Base-by-base conservation (phyloP, 495 filamentous ascomycete species). In the Bathelium albidoporum region DNA sequence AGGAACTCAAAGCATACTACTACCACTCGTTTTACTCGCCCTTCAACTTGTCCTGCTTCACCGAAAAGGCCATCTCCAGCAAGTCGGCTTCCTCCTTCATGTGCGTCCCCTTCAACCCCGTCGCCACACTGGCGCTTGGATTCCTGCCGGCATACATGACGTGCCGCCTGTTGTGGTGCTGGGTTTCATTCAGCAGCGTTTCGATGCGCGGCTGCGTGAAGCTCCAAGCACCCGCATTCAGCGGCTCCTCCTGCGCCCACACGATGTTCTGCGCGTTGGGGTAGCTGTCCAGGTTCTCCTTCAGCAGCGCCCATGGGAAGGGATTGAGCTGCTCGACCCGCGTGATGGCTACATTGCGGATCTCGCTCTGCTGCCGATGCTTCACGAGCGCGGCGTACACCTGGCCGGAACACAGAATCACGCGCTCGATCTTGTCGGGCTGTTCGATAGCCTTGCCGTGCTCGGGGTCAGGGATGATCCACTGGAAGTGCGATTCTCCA, bases 281-380 rank as follows among this genome's bases (percentile, higher is more conserved):
- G 79, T 98, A 98, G 77, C 76, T 83, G 79, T 98, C 91, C 32
- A 98, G 81, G 81, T 97, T 97, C 74, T 97, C 92, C 76, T 87
- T 86, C 52, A 98, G 85, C 79, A 93, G 89, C 68, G 89, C 87
- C 93, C 94, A 98, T 4, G 94, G 94, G 91, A 98, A 98, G 70
- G 94, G 94, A 77, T 97, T 88, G 32, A 98, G 84, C 79, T 98
- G 94, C 79, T 98, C 94, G 69, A 98, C 85, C 71, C 94, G 91
- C 52, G 90, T 95, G 76, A 98, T 88, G 74, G 90, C 94, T 24
- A 90, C 86, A 75, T 96, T 85, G 73, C 90, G 89, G 74, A 95
- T 81, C 62, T 87, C 83, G 69, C 94, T 85, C 68, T 87, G 78
- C 66, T 89, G 85, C 70, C 95, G 94, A 81, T 96, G 83, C 81